These are phyloP conservation scores for Fusarium fracticaudum DNA, from an alignment of 2,329 filamentous ascomycete species.

Conservation along the genomic window DNA sequence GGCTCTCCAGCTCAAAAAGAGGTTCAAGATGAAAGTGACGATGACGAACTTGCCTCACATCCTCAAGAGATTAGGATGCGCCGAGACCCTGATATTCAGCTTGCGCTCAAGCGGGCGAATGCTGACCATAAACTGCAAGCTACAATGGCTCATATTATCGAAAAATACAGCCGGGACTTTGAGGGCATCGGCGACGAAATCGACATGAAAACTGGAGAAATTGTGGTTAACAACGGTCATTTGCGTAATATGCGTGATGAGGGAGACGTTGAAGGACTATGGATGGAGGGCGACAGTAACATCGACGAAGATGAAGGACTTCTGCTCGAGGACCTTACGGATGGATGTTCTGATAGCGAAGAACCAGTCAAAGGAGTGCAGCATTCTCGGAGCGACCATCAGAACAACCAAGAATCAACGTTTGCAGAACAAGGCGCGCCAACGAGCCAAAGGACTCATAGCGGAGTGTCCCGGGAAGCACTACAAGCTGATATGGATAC, in stretches of 20 bases:
- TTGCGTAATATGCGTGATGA: conserved; percentile 68
- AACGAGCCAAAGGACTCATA: not conserved
- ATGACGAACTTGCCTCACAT: conserved; percentile 59
- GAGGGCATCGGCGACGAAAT: conserved; percentile 88
- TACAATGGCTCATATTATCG: conserved; percentile 88
- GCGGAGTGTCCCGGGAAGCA: not conserved
- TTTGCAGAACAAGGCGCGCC: not conserved
- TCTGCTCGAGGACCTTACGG: conserved; percentile 46
- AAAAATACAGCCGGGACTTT: conserved; percentile 88
- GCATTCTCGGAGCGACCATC: conserved; percentile 10
- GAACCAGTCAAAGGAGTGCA: conserved; percentile 15
- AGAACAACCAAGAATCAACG: not conserved
- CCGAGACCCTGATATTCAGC: conserved; percentile 49
- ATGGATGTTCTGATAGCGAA: conserved; percentile 34
- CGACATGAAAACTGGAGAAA: conserved; percentile 80
- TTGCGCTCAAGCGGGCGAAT: conserved; percentile 69
- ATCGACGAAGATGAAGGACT: conserved; percentile 51
- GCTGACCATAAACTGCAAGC: conserved; percentile 80
- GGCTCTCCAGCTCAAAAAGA: conserved; percentile 49
- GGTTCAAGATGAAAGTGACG: conserved; percentile 48
- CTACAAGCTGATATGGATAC: not conserved
- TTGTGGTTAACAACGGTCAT: conserved; percentile 94
- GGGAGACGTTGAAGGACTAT: conserved; percentile 56
- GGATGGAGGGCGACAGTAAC: conserved; percentile 42
- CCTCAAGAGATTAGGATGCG: conserved; percentile 57